Evolutionary conservation across 2,329 filamentous ascomycete genomes (phyloP).

Genomic region (Pseudogymnoascus destructans): DNA sequence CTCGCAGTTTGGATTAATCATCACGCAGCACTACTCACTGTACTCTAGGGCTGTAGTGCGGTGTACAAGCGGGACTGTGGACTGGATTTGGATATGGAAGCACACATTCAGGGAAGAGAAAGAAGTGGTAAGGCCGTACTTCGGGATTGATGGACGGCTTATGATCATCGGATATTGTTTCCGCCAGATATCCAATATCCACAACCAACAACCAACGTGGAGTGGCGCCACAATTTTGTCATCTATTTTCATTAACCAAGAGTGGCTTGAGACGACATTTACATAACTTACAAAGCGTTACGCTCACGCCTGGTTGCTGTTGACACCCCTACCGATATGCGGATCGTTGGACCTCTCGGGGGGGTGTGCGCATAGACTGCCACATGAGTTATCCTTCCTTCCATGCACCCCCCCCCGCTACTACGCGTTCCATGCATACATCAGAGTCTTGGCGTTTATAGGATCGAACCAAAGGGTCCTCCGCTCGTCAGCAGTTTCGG

Average conservation of each 20-base stretch:
- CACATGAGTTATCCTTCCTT: background rate
- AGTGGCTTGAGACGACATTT: background rate
- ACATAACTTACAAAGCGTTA: conserved; percentile 6
- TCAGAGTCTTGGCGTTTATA: background rate
- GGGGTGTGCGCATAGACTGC: background rate
- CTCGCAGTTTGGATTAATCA: background rate
- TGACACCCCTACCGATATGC: background rate
- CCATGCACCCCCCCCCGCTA: background rate
- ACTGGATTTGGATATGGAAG: conserved; percentile 6
- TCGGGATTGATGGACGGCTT: background rate
- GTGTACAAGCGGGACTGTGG: background rate
- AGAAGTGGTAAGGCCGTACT: background rate
- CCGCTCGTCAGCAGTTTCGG: background rate
- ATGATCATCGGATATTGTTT: background rate
- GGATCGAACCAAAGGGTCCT: background rate
- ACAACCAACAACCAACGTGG: too few relatives aligned
- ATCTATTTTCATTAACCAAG: conserved; percentile 1
- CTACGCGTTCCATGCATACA: conserved; percentile 5
- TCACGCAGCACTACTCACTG: conserved; percentile 7
- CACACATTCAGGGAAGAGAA: background rate
- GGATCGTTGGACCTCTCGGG: background rate
- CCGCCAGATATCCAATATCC: conserved; percentile 7
- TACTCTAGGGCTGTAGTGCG: background rate
- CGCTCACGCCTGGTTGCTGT: background rate
- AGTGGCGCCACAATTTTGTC: conserved; percentile 7